Evolutionary conservation across 148 eudicot genomes (phyloP), one percentile per base, ranked within the genome.

Genomic region (Rhododendron vialii): DNA sequence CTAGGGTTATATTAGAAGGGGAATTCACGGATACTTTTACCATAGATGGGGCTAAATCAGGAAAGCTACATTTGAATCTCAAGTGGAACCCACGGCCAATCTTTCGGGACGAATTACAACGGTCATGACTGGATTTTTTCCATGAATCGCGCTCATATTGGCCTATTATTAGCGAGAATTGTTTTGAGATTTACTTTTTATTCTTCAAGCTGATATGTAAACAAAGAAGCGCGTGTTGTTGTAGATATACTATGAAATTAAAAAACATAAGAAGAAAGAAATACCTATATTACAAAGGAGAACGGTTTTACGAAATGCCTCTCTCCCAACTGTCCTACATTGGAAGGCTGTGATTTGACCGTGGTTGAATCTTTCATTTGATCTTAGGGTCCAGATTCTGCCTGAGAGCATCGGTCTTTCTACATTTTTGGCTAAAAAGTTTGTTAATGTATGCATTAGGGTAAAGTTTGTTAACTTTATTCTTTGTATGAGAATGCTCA

Each of bases 41-140:
- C 4, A 76, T 95, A 8, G 95, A 94, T 24, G 94, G 92, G 77
- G 84, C 95, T 28, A 88, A 90, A 88, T 80, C 91, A 28, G 98
- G 98, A 38, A 89, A 74, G 84, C 55, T 95, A n/a, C 89, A 85
- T 84, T 50, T 94, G 85, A 81, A 51, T 81, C 86, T 95, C 84
- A 95, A 94, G 83, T 95, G 98, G 98, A 81, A 96, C 0, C 90
- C 96, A 71, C 96, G 92, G 84, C 89, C 92, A 33, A 91, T 95
- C 75, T 86, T 90, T 53, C 92, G 93, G 47, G 94, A 92, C 80
- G 18, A 30, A 76, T 35, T 22, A 59, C 38, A 67, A n/a, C 5
- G 55, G 20, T 41, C 45, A 41, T 30, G 9, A 43, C 38, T n/a
- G 41, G 5, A 67, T 5, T 43, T 43, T 43, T 83, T 41, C 8